phyloP scores from a whole-genome alignment of 306 rosid species.

The Betula pendula region DNA sequence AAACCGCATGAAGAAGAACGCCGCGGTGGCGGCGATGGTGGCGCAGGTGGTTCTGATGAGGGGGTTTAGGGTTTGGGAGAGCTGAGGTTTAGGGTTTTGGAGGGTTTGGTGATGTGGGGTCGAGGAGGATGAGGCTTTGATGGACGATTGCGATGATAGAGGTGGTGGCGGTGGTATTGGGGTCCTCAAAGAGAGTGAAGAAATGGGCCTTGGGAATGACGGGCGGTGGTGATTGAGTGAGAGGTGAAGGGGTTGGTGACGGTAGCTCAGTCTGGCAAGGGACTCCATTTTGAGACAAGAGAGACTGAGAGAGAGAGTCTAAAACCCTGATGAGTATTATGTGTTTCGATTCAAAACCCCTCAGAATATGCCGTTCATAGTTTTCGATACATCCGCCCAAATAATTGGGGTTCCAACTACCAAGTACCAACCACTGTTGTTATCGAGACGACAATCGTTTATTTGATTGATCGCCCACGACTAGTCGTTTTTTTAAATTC shows the following conservation, averaged over 20 bases:
- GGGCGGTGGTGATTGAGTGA: constrained; percentile 55
- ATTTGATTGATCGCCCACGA: background rate
- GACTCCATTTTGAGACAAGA: constrained; percentile 51
- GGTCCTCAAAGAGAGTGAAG: constrained; percentile 34
- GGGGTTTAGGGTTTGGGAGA: constrained; percentile 42
- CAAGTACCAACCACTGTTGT: too few relatives aligned
- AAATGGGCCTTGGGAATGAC: constrained; percentile 32
- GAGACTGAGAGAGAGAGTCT: background rate
- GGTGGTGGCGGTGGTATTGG: too few relatives aligned
- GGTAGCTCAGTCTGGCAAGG: constrained; percentile 37
- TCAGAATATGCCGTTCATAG: background rate
- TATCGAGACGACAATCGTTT: background rate
- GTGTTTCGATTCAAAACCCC: constrained; percentile 1
- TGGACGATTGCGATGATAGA: constrained; percentile 25
- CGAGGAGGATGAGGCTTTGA: constrained; percentile 39
- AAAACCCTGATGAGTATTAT: constrained; percentile 19
- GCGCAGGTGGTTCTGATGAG: constrained; percentile 50
- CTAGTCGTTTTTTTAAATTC: background rate
- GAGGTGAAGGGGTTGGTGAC: constrained; percentile 46
- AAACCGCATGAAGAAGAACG: constrained; percentile 52
- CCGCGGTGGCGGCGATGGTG: constrained; percentile 53
- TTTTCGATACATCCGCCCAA: background rate
- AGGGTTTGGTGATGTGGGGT: constrained; percentile 21
- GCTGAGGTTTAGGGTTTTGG: constrained; percentile 33
- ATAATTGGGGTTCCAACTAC: too few relatives aligned